phyloP scores from a whole-genome alignment of 352 stramenopile species.

The Phytophthora niederhauseri region DNA sequence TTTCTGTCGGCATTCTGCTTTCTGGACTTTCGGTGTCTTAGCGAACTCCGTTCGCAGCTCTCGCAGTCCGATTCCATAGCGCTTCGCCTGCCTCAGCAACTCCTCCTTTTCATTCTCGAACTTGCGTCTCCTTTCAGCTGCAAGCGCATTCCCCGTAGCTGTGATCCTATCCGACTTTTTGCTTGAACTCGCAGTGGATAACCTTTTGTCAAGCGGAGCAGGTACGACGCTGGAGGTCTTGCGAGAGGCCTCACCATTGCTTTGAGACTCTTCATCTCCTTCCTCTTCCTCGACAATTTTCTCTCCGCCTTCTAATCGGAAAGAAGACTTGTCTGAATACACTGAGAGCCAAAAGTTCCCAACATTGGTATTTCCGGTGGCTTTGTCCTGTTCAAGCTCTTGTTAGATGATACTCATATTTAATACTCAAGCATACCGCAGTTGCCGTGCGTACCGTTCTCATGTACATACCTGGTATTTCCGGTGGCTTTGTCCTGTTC shows the following conservation, averaged over 20 bases:
- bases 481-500: no score
- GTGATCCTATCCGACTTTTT: constrained; percentile 45
- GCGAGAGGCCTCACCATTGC: constrained; percentile 5
- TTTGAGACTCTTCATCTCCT: constrained; percentile 46
- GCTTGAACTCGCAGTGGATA: constrained; percentile 30
- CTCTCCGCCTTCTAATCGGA: constrained; percentile 74
- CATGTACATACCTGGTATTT: constrained; percentile 93
- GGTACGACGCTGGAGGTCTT: constrained; percentile 2
- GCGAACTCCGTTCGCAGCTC: constrained; percentile 72
- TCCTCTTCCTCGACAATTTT: constrained; percentile 85
- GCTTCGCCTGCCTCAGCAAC: constrained; percentile 60
- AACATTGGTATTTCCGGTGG: constrained; percentile 74
- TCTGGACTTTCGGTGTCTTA: constrained; percentile 55
- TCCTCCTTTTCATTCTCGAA: constrained; percentile 84
- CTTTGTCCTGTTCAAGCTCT: constrained; percentile 58
- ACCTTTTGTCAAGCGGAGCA: constrained; percentile 5
- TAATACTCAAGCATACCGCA: neutral
- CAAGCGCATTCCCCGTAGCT: constrained; percentile 34
- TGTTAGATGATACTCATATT: neutral
- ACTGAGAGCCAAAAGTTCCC: constrained; percentile 86
- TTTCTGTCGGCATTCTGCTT: constrained; percentile 62
- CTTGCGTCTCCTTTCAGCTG: constrained; percentile 53
- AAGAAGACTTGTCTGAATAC: constrained; percentile 73
- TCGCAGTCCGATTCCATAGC: constrained; percentile 69
- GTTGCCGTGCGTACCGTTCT: constrained; percentile 52